A percentile compares a stretch with the other conserved stretches of the same genome.
These are phyloP conservation scores for Blakeslea trispora DNA, from an alignment of 371 early-diverging fungal species.

Conservation along the genomic window DNA sequence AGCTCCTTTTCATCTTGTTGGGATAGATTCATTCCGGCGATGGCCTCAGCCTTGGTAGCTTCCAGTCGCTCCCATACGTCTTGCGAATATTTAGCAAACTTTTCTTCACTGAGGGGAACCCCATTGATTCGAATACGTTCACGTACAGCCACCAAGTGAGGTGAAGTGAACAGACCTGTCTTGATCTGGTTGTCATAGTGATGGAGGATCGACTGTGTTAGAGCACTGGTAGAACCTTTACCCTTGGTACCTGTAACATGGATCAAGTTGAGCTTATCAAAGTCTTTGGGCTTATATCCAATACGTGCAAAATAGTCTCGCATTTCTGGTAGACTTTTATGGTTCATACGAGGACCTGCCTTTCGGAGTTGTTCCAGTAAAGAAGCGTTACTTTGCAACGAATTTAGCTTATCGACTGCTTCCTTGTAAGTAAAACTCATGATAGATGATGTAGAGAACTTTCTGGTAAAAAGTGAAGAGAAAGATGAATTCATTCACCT, in stretches of 20 bases:
- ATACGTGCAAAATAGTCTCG: conserved; percentile 62
- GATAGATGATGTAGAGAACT: conserved; percentile 11
- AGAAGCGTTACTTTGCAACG: conserved; percentile 83
- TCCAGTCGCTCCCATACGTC: conserved; percentile 80
- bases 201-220: conserved; percentile 69
- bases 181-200: conserved; percentile 42
- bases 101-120: conserved; percentile 68
- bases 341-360: conserved; percentile 72
- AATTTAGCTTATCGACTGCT: conserved; percentile 77
- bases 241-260: conserved; percentile 90
- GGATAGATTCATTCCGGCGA: conserved; percentile 25
- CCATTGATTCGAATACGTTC: conserved; percentile 96
- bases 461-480: conserved; percentile 3
- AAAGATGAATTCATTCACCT: not conserved
- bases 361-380: conserved; percentile 71
- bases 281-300: conserved; percentile 70
- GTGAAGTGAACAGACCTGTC: conserved; percentile 89
- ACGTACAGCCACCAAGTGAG: conserved; percentile 90
- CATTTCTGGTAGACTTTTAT: conserved; percentile 74
- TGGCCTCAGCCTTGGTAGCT: conserved; percentile 47
- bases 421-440: conserved; percentile 31
- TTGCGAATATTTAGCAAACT: conserved; percentile 87
- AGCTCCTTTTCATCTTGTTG: conserved; percentile 25
- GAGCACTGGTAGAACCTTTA: conserved; percentile 82
- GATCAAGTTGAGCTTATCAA: conserved; percentile 75